Percentiles rank a stretch among this genome's conserved stretches.
Conservation (phyloP, 305 asterid genomes). For the Striga hermonthica region DNA sequence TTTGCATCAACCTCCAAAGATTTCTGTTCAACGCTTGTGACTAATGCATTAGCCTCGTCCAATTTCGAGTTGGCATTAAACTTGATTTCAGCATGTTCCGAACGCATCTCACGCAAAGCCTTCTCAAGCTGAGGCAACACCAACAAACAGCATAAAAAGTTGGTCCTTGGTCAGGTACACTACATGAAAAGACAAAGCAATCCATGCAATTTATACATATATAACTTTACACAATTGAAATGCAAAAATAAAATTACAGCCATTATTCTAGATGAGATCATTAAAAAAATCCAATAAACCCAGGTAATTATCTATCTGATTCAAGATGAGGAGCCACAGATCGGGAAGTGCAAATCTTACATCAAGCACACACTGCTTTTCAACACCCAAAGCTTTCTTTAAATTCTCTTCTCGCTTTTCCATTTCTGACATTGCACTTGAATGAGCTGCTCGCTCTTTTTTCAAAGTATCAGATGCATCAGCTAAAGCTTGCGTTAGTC, state of each 20-base stretch:
- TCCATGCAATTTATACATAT: too few species aligned
- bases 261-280: too few species aligned
- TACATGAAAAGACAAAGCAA: too few species aligned
- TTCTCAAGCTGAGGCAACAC: conserved; percentile 80
- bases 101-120: conserved; percentile 83
- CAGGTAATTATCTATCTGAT: conserved; percentile 4
- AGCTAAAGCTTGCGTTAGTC: conserved; percentile 53
- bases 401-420: conserved; percentile 91
- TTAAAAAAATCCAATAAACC: too few species aligned
- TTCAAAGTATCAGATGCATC: conserved; percentile 54
- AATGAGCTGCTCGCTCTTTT: conserved; percentile 68
- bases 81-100: conserved; percentile 84
- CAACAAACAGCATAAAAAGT: conserved; percentile 27
- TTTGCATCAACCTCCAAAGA: conserved; percentile 90
- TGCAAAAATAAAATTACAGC: too few species aligned
- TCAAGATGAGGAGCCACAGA: conserved; percentile 12
- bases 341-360: conserved; percentile 45
- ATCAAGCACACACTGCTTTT: conserved; percentile 83
- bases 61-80: conserved; percentile 88
- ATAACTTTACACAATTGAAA: too few species aligned
- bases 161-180: too few species aligned
- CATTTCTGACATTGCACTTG: conserved; percentile 67
- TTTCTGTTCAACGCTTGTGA: conserved; percentile 76
- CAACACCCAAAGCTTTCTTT: conserved; percentile 90
- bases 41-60: conserved; percentile 82